Evolutionary conservation across 129 eudicot genomes (phyloP).

Genomic region (Sambucus nigra): DNA sequence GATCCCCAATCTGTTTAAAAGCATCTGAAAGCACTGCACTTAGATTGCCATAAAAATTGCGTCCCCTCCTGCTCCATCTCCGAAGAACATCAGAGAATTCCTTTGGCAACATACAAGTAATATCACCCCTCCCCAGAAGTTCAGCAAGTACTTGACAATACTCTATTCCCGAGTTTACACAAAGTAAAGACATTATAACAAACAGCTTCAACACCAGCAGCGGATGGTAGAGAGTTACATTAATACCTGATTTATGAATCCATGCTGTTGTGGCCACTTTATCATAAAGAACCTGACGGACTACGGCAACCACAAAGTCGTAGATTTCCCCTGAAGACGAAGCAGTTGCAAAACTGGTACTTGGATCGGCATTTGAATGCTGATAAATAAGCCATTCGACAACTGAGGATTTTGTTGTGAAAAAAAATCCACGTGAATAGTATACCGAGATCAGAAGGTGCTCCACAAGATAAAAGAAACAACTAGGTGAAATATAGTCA

Average conservation of each 20-base stretch:
- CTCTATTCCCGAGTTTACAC: slow-evolving; percentile 19
- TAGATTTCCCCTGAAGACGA: neutral
- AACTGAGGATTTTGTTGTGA: slow-evolving; percentile 47
- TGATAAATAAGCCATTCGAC: slow-evolving; percentile 34
- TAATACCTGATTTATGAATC: slow-evolving; percentile 19
- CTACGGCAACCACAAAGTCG: slow-evolving; percentile 10
- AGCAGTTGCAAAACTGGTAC: neutral
- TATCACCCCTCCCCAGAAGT: slow-evolving; percentile 7
- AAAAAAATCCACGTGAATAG: slow-evolving; percentile 12
- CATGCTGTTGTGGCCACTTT: slow-evolving; percentile 23
- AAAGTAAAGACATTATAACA: slow-evolving; percentile 32
- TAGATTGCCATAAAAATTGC: neutral
- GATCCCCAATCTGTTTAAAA: slow-evolving; percentile 38
- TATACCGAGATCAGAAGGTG: slow-evolving; percentile 36
- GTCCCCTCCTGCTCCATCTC: slow-evolving; percentile 1
- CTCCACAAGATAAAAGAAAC: slow-evolving; percentile 54
- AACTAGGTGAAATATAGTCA: slow-evolving; percentile 44
- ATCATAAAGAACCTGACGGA: slow-evolving; percentile 18
- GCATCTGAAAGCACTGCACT: slow-evolving; percentile 36
- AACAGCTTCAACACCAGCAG: slow-evolving; percentile 47
- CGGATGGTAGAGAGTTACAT: slow-evolving; percentile 17
- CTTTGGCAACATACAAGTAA: slow-evolving; percentile 36
- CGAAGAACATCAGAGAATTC: slow-evolving; percentile 19
- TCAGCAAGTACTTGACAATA: slow-evolving; percentile 13
- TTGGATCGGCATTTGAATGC: slow-evolving; percentile 5